Conservation (phyloP, 2,329 filamentous ascomycete genomes). For the Penicillium sp. region DNA sequence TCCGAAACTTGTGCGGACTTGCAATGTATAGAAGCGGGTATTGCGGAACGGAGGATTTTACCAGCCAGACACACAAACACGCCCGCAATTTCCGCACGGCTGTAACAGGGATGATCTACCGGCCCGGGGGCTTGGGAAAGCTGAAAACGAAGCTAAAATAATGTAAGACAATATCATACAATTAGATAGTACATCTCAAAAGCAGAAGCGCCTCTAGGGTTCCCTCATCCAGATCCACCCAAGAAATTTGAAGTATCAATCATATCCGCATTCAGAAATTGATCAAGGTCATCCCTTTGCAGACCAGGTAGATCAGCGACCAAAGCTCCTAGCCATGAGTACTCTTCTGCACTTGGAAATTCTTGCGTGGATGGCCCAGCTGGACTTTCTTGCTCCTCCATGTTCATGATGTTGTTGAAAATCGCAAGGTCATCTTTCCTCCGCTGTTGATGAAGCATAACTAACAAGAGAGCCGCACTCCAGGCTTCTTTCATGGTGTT, state of each 20-base stretch:
- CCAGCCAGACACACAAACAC: background rate
- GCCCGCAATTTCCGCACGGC: background rate
- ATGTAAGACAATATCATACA: background rate
- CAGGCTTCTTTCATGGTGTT: conserved; percentile 51
- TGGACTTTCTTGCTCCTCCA: conserved; percentile 15
- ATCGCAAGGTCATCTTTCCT: conserved; percentile 39
- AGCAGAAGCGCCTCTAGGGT: background rate
- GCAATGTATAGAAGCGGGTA: background rate
- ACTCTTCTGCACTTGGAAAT: conserved; percentile 28
- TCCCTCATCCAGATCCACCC: background rate
- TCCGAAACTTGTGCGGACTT: background rate
- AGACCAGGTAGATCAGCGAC: conserved; percentile 43
- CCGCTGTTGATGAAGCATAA: conserved; percentile 50
- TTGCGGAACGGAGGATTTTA: conserved; percentile 1
- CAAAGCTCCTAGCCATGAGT: conserved; percentile 41
- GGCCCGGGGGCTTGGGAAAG: too few relatives aligned
- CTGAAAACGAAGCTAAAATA: background rate
- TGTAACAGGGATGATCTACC: background rate
- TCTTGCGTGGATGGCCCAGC: conserved; percentile 9
- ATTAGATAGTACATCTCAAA: background rate
- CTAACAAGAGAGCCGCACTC: conserved; percentile 51
- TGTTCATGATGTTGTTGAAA: conserved; percentile 31
- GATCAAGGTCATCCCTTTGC: conserved; percentile 41
- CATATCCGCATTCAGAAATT: conserved; percentile 36
- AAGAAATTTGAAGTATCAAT: conserved; percentile 14